These are phyloP conservation scores for Nannochloris sp. DNA, from an alignment of 139 green algal species.

Conservation along the genomic window DNA sequence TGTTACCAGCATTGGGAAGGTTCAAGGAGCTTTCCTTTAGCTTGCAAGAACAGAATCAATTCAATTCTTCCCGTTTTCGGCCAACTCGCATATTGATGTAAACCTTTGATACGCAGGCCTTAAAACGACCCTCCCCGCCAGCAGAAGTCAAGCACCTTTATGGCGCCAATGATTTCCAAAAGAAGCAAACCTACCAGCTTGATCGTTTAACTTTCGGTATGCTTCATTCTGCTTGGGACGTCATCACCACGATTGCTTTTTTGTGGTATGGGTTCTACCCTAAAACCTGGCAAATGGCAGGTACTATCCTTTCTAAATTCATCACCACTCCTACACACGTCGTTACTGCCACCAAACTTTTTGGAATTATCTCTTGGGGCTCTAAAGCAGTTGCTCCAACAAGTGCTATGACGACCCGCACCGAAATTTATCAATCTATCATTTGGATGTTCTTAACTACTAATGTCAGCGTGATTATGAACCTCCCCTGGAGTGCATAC, in stretches of 20 bases:
- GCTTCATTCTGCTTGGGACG: constrained; percentile 23
- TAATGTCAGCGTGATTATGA: constrained; percentile 47
- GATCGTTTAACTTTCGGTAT: constrained; percentile 54
- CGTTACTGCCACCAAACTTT: too few species aligned
- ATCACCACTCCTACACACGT: too few species aligned
- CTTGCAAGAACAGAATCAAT: too few species aligned
- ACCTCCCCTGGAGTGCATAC: constrained; percentile 70
- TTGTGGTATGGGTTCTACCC: constrained; percentile 22
- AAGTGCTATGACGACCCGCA: too few species aligned
- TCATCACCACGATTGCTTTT: constrained; percentile 10
- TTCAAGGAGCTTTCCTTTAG: too few species aligned
- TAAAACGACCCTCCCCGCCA: constrained; percentile 20
- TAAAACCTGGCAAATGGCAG: constrained; percentile 11
- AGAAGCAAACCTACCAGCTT: constrained; percentile 56
- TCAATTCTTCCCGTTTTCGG: neutral
- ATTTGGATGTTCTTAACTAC: constrained; percentile 41
- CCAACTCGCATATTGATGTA: neutral
- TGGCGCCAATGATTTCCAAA: constrained; percentile 35
- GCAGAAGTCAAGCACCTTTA: constrained; percentile 30
- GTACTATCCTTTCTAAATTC: neutral
- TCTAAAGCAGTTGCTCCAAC: constrained; percentile 1
- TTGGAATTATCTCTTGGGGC: neutral
- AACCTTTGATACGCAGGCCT: constrained; percentile 17
- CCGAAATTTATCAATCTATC: constrained; percentile 2
- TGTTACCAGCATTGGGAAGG: too few species aligned